Base-by-base conservation (phyloP, 1,284 basidiomycete genomes). In the Earliella scabrosa region DNA sequence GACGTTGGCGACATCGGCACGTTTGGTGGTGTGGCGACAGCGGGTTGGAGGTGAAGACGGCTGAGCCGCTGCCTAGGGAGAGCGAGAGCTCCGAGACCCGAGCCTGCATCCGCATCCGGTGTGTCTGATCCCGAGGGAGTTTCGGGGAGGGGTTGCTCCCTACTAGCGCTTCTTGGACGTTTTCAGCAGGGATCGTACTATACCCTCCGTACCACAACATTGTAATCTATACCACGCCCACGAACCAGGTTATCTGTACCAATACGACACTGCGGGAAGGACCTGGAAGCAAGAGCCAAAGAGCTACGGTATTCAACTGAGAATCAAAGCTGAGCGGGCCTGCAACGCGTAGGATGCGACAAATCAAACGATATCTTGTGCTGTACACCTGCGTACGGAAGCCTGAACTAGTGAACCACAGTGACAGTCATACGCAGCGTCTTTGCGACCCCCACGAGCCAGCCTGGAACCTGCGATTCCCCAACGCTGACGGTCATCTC, bases 1-100 rank as follows among this genome's bases (percentile, higher is more conserved):
- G 79, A 73, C 3, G 76, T 66, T 2, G 83, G 81, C 14, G 82
- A 82, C 8, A 79, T 82, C 27, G 80, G 78, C 36, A 16, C 29
- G 36, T 46, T 18, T 44, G 39, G n/a, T n/a, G n/a, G n/a, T n/a
- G n/a, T 11, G 7, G n/a, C 21, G 39, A 21, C 6, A 21, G 39
- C 13, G 18, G 10, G 18, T 3, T 4, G 46, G 24, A 32, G 16
- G 27, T 24, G 35, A 38, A 39, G 20, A 29, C 46, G 24, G 27
- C 46, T 35, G 46, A 48, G 46, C 32, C 39, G 18, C 8, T 13
- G 14, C 20, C 31, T 24, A 39, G 4, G 6, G 36, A 20, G n/a
- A 3, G 36, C 4, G 16, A 39, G 6, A 39, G 36, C n/a, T 41
- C 45, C 32, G 44, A 32, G 31, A n/a, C 24, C 52, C 43, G 45